phyloP scores from a whole-genome alignment of 176 grass and related monocot species.

The Avena insularis region DNA sequence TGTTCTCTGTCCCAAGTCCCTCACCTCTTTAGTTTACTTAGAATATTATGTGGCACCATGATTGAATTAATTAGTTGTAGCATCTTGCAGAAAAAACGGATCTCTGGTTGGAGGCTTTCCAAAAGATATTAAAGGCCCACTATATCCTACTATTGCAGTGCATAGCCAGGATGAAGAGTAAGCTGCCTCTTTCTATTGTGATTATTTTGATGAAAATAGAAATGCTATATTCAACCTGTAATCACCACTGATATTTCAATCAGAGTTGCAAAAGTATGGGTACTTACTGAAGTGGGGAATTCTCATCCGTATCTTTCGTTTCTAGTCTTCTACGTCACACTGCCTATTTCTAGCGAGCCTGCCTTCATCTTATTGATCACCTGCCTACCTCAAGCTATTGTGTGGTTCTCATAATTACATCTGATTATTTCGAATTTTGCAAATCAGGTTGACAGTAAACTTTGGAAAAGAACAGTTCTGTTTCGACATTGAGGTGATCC shows the following conservation, averaged over 20 bases:
- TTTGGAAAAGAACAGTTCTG: constrained; percentile 85
- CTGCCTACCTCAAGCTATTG: background rate
- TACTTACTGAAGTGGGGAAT: constrained; percentile 17
- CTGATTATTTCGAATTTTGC: constrained; percentile 32
- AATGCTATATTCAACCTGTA: constrained; percentile 20
- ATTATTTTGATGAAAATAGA: constrained; percentile 18
- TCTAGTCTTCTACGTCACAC: background rate
- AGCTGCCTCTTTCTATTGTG: constrained; percentile 34
- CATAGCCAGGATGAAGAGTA: constrained; percentile 96
- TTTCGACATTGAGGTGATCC: constrained; percentile 85
- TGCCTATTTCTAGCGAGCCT: background rate
- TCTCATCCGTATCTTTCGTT: background rate
- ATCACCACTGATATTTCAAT: background rate
- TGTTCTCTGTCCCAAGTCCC: background rate
- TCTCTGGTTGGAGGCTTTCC: constrained; percentile 65
- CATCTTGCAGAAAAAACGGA: constrained; percentile 83
- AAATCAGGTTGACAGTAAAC: constrained; percentile 79
- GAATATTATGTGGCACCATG: constrained; percentile 10
- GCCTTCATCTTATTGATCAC: constrained; percentile 4
- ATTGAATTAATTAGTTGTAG: constrained; percentile 32
- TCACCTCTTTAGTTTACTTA: constrained; percentile 14
- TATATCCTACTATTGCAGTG: constrained; percentile 92
- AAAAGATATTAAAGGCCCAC: constrained; percentile 78
- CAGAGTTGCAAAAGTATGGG: constrained; percentile 21
- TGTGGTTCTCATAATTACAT: background rate